Base-by-base conservation (phyloP, 768 basidiomycete species). In the Suillus tomentosus region DNA sequence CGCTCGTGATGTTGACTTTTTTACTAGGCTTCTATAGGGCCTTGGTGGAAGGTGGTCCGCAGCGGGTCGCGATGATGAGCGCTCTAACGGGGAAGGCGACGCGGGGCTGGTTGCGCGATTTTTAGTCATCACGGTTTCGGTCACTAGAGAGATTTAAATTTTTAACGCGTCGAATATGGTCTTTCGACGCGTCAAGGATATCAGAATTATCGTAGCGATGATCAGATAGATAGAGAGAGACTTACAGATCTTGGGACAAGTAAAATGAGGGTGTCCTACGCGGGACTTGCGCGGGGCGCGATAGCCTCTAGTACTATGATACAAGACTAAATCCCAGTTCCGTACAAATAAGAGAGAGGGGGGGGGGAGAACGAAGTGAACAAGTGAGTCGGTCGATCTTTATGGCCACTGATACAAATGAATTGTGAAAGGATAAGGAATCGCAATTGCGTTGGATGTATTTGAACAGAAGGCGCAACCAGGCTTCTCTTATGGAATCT, bases 381-480 rank as follows among this genome's bases (percentile, higher is more conserved):
- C 27, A 24, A 57, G 17, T 5, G 17, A 31, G 27, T 11, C 10
- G 2, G 36, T 11, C 57, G 24, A 58, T 42, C 57, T 58, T 58
- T 58, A 31, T 19, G 57, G 24, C 9, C 36, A 39, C 24, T 58
- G 39, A 31, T 13, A 42, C 11, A 42, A 43, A 42, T 40, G 56
- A 42, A 58, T 27, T 42, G 40, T 58, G 57, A 13, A 57, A 40
- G 57, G 17, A 40, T 57, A 40, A 57, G 56, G 57, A 58, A 58
- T 58, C 17, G 40, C 39, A 58, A 40, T 42, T 58, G 57, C 57
- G 39, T 57, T 40, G 5, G 39, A 57, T 57, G 37, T 15, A 40
- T 42, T 58, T 19, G 39, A 58, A 58, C 39, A 57, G 39, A 39
- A 57, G 37, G 15, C 24, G 17, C 39, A 40, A 56, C n/a, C 27